A percentile compares a stretch with the other conserved stretches of the same genome.
These are phyloP conservation scores for Penicillium thymicola DNA, from an alignment of 2,329 filamentous ascomycete species.

Conservation along the genomic window DNA sequence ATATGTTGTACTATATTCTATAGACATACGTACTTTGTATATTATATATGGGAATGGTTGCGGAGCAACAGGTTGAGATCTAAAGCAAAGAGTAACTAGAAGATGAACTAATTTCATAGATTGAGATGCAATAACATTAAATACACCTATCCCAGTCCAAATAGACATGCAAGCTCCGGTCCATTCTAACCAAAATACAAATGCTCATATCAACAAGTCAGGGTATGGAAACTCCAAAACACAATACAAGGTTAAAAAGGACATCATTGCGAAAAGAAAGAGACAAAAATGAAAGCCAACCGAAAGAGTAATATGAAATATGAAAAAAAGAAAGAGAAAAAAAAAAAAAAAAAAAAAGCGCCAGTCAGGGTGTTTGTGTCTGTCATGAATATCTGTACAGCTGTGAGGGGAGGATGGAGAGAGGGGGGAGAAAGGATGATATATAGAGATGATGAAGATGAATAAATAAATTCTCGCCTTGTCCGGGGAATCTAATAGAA, in stretches of 20 bases:
- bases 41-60: not conserved
- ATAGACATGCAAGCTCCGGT: conserved; percentile 10
- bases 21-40: not conserved
- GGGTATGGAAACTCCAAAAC: conserved; percentile 22
- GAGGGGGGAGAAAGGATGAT: not conserved
- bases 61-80: not conserved
- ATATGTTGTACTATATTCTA: not conserved
- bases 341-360: not conserved
- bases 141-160: conserved; percentile 5
- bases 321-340: not conserved
- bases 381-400: conserved; percentile 20
- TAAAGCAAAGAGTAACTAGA: too few relatives aligned
- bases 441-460: not conserved
- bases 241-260: conserved; percentile 7
- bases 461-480: conserved; percentile 15
- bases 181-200: conserved; percentile 15
- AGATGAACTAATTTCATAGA: not conserved
- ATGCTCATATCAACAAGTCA: conserved; percentile 17
- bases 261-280: conserved; percentile 5
- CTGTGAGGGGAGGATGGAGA: not conserved
- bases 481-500: conserved; percentile 25
- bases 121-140: conserved; percentile 6
- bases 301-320: not conserved
- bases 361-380: not conserved
- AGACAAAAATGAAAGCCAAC: conserved; percentile 7